These are phyloP conservation scores for Coccomyxa sp. DNA, from an alignment of 139 green algal species.

Conservation along the genomic window DNA sequence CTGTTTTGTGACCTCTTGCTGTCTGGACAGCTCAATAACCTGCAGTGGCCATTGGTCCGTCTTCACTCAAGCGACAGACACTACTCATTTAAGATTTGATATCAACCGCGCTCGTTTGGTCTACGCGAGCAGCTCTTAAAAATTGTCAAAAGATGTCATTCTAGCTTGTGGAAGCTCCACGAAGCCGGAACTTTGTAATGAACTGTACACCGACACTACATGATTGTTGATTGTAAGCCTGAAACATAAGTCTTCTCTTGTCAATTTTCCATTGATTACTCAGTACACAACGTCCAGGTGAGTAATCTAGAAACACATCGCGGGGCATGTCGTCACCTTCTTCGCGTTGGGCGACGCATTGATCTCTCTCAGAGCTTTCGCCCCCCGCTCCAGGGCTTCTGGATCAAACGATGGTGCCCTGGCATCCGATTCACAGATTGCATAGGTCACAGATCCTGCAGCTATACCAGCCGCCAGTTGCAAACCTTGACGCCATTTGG, in stretches of 20 bases:
- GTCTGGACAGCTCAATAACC: conserved; percentile 83
- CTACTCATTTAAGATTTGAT: neutral
- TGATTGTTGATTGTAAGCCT: no score
- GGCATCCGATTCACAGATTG: conserved; percentile 10
- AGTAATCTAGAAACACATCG: no score
- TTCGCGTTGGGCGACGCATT: conserved; percentile 90
- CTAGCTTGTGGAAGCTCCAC: no score
- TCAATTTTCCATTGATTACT: no score
- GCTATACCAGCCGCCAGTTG: neutral
- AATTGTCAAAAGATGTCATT: no score
- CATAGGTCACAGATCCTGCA: neutral
- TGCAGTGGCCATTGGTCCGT: conserved; percentile 27
- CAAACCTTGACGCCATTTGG: neutral
- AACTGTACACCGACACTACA: no score
- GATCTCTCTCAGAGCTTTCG: conserved; percentile 95
- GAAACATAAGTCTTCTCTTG: no score
- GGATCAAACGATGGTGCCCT: conserved; percentile 75
- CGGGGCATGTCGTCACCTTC: conserved; percentile 43
- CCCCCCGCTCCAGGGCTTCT: conserved; percentile 92
- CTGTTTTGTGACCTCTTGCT: conserved; percentile 92
- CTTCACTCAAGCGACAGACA: neutral
- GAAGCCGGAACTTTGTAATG: no score
- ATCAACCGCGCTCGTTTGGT: no score
- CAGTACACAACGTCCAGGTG: no score
- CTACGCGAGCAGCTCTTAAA: no score